These are phyloP conservation scores for Leccinum olivaceopallidum DNA, from an alignment of 768 basidiomycete genomes.

Conservation along the genomic window DNA sequence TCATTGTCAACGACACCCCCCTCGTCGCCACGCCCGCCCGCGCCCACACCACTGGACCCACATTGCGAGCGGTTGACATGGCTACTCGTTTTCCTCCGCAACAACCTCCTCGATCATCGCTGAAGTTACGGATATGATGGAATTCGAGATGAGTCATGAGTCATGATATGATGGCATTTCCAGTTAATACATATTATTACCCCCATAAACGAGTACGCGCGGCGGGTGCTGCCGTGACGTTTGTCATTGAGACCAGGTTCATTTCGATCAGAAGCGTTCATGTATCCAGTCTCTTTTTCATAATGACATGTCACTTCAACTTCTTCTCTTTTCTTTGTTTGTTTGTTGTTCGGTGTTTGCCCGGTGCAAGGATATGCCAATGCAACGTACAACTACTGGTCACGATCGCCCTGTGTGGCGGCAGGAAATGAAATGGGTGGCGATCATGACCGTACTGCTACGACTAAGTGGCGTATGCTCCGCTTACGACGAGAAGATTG, in stretches of 20 bases:
- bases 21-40: not conserved
- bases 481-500: not conserved
- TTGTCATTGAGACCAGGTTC: not conserved
- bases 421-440: constrained; percentile 18
- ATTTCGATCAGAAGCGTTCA: not conserved
- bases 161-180: not conserved
- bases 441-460: constrained; percentile 20
- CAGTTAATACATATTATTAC: not conserved
- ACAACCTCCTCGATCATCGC: not conserved
- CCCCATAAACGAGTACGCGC: not conserved
- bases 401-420: constrained; percentile 13
- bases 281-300: not conserved
- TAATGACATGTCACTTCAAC: not conserved
- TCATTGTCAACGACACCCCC: not conserved
- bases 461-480: not conserved
- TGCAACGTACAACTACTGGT: not conserved
- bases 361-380: not conserved
- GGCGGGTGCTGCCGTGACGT: not conserved
- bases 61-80: not conserved
- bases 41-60: not conserved
- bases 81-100: not conserved
- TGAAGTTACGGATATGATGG: not conserved
- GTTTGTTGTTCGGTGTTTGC: not conserved
- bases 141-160: not conserved
- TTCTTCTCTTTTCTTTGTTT: not conserved